Base-by-base conservation (phyloP, 352 stramenopile genomes). In the Elongisporangium anandrum region DNA sequence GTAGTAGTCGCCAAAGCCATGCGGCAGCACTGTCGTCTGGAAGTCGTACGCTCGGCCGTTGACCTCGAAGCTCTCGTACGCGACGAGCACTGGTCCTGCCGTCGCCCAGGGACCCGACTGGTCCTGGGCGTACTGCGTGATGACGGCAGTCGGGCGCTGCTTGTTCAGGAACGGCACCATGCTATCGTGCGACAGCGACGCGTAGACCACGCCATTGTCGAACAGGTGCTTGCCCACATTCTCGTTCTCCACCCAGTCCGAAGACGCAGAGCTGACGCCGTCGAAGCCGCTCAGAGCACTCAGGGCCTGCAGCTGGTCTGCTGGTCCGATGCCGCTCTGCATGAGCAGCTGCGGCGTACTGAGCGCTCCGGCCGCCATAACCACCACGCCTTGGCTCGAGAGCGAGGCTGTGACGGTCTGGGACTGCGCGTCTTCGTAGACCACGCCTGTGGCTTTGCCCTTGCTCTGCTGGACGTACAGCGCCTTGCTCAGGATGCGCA, bases 341-440 rank as follows among this genome's bases (percentile, higher is more conserved):
- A 88, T 81, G 20, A 95, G 69, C 10, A 94, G 53, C 55, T 92
- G 77, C 3, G 86, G 84, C 26, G 81, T 86, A 51, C 64, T 73
- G 56, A 85, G 62, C 8, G 86, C 73, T 15, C 81, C 82, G 2
- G 73, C 75, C 2, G 73, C 69, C 45, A 95, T 34, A 38, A 95
- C 66, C 24, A 94, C 84, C 29, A 79, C 75, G 17, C 66, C 73
- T 9, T 65, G 64, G 13, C 50, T 50, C 12, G 61, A 63, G 4
- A 76, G 54, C 19, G 54, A 19, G 10, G 55, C 61, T 6, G 57
- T 55, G 10, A 56, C n/a, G 4, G 17, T 56, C 26, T 55, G 16
- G 9, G 61, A 29, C 12, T 47, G 22, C 23, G 26, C 49, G 2
- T 59, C 52, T 38, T 76, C 54, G 67, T 90, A 85, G 21, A 82